Percentiles rank a stretch among this genome's conserved stretches.
These are phyloP conservation scores for Mucor racemosus DNA, from an alignment of 371 early-diverging fungal genomes.

Conservation along the genomic window DNA sequence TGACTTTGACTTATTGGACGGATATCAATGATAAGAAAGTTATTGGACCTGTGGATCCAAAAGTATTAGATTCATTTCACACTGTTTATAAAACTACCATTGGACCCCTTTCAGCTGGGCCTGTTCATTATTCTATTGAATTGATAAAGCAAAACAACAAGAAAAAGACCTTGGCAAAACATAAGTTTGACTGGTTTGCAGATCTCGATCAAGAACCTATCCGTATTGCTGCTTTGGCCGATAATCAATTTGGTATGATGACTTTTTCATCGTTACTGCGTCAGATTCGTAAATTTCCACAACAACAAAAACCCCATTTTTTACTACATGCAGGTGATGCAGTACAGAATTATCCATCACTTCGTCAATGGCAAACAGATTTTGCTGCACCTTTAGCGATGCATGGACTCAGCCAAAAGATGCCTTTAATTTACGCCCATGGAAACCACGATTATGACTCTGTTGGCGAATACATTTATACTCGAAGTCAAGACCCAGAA, in stretches of 20 bases:
- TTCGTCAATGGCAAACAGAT: conserved; percentile 78
- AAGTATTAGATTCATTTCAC: conserved; percentile 50
- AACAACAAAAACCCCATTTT: conserved; percentile 44
- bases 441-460: conserved; percentile 80
- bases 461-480: conserved; percentile 50
- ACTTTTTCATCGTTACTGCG: conserved; percentile 56
- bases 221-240: conserved; percentile 62
- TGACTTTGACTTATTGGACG: conserved; percentile 42
- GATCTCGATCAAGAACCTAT: conserved; percentile 43
- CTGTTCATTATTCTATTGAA: conserved; percentile 16
- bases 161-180: conserved; percentile 31
- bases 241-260: conserved; percentile 65
- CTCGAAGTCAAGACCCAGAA: conserved; percentile 31
- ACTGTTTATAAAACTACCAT: conserved; percentile 57
- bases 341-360: conserved; percentile 60
- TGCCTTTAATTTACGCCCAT: conserved; percentile 75
- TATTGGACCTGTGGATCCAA: conserved; percentile 29
- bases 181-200: conserved; percentile 39
- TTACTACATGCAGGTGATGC: conserved; percentile 73
- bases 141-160: conserved; percentile 9
- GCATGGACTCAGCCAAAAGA: conserved; percentile 57
- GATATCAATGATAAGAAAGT: conserved; percentile 1
- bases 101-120: conserved; percentile 42
- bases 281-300: conserved; percentile 37
- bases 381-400: conserved; percentile 68